phyloP scores from a whole-genome alignment of 148 eudicot species.

The Nepenthes gracilis region DNA sequence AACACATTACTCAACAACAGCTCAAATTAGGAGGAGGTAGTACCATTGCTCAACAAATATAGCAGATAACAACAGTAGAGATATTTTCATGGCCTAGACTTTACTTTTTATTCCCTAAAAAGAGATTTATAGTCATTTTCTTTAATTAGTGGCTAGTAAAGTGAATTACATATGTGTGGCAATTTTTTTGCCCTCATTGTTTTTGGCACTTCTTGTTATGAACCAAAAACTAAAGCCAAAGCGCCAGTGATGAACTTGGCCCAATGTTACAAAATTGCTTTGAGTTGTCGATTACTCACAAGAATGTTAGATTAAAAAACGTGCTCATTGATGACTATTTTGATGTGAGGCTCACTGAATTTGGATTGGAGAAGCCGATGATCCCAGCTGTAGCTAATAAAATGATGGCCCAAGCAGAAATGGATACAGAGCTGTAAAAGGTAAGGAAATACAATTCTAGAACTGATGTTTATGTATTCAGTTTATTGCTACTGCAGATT shows the following conservation, averaged over 20 bases:
- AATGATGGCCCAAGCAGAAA: constrained; percentile 57
- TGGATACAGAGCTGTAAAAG: constrained; percentile 85
- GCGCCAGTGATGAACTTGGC: constrained; percentile 84
- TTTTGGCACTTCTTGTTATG: neutral
- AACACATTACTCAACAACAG: too few relatives aligned
- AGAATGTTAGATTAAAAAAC: constrained; percentile 67
- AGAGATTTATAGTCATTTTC: too few relatives aligned
- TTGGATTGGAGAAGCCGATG: constrained; percentile 77
- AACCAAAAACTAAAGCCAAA: constrained; percentile 66
- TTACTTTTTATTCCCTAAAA: too few relatives aligned
- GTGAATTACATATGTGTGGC: neutral
- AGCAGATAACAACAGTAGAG: too few relatives aligned
- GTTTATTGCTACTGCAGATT: constrained; percentile 72
- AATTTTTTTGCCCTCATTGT: neutral
- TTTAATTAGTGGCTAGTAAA: too few relatives aligned
- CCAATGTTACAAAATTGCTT: constrained; percentile 82
- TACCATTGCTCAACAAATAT: too few relatives aligned
- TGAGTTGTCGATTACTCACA: constrained; percentile 79
- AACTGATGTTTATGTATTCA: constrained; percentile 83
- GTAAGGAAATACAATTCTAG: constrained; percentile 81
- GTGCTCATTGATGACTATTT: constrained; percentile 82
- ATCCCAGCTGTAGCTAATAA: constrained; percentile 72
- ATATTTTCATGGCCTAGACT: too few relatives aligned
- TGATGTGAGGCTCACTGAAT: constrained; percentile 71
- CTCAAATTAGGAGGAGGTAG: too few relatives aligned